phyloP scores from a whole-genome alignment of 345 rosid species.

The Pistacia vera region DNA sequence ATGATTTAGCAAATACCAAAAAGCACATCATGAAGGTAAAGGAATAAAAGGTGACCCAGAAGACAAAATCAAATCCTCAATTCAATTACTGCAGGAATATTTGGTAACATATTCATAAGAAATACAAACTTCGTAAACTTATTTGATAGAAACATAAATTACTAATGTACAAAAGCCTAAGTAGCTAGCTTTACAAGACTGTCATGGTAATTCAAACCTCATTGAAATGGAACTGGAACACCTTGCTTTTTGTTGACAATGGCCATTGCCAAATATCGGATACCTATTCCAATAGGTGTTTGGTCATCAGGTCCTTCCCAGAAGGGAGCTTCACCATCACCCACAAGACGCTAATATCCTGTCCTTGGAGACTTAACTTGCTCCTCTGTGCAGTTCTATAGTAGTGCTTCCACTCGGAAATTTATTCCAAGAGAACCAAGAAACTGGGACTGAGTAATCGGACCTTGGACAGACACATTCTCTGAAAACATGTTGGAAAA shows the following conservation, averaged over 20 bases:
- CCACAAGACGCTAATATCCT: slow-evolving; percentile 93
- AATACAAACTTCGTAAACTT: neutral
- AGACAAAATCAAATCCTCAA: neutral
- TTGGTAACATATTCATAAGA: neutral
- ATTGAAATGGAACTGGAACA: slow-evolving; percentile 73
- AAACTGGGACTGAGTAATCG: no score
- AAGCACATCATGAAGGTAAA: no score
- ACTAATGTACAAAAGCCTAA: slow-evolving; percentile 3
- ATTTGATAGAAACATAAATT: slow-evolving; percentile 7
- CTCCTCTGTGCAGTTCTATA: slow-evolving; percentile 70
- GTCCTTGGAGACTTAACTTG: slow-evolving; percentile 78
- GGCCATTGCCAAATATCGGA: slow-evolving; percentile 81
- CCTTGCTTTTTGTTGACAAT: slow-evolving; percentile 89
- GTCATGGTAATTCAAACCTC: neutral
- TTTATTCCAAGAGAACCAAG: slow-evolving; percentile 48
- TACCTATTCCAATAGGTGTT: slow-evolving; percentile 86
- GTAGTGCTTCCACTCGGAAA: slow-evolving; percentile 86
- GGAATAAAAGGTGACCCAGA: neutral
- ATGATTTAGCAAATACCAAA: no score
- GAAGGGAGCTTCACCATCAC: slow-evolving; percentile 56
- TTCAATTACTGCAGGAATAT: neutral
- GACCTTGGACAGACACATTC: no score
- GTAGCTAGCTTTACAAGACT: neutral
- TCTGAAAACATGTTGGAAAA: no score
- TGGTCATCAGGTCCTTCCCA: no score